phyloP scores from a whole-genome alignment of 148 eudicot genomes.

The Rhododendron henanense region DNA sequence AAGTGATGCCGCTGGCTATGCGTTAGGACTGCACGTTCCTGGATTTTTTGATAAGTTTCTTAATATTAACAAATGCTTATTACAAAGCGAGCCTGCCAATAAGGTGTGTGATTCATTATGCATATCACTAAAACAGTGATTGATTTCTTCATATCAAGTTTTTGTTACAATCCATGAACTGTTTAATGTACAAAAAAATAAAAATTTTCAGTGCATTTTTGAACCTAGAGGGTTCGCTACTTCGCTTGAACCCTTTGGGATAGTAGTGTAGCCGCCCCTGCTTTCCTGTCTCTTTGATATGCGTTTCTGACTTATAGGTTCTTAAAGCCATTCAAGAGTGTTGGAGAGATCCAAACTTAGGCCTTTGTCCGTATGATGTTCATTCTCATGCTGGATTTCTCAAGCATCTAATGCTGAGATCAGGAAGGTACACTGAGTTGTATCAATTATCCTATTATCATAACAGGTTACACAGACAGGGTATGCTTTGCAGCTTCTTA shows the following conservation, averaged over 20 bases:
- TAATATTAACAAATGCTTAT: conserved; percentile 64
- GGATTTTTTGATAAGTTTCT: conserved; percentile 94
- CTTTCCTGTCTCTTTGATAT: conserved; percentile 15
- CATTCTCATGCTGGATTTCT: conserved; percentile 82
- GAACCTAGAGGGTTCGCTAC: too few species aligned
- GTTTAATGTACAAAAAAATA: too few species aligned
- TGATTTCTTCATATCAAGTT: not conserved
- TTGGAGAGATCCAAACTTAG: conserved; percentile 71
- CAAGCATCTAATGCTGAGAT: conserved; percentile 86
- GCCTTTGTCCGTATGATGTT: conserved; percentile 76
- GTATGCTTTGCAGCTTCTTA: not conserved
- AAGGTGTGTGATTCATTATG: conserved; percentile 38
- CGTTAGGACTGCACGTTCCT: conserved; percentile 96
- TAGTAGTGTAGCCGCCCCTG: not conserved
- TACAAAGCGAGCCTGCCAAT: conserved; percentile 88
- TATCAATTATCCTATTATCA: not conserved
- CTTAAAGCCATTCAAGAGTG: conserved; percentile 85
- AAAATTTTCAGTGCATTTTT: too few species aligned
- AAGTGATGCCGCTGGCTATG: conserved; percentile 40
- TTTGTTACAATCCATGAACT: not conserved
- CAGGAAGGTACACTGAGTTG: conserved; percentile 64
- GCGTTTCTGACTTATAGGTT: conserved; percentile 61
- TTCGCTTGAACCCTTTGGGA: too few species aligned
- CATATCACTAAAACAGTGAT: not conserved
- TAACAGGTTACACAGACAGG: not conserved